Percentiles rank a stretch among this genome's conserved stretches.
phyloP scores from a whole-genome alignment of 306 rosid species.

The Quercus variabilis region DNA sequence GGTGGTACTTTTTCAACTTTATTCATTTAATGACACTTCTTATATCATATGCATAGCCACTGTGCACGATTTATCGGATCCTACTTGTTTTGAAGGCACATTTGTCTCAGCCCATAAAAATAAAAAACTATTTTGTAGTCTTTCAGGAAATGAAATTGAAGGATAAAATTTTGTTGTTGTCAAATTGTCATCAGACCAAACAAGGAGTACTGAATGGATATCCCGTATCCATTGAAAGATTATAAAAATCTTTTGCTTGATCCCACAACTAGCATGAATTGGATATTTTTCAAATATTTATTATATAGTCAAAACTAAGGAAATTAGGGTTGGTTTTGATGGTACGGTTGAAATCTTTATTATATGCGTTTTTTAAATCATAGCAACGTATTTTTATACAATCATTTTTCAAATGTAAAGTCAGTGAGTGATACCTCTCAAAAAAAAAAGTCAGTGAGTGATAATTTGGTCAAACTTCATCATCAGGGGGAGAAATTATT shows the following conservation, averaged over 20 bases:
- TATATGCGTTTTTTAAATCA: not conserved
- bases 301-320: constrained; percentile 3
- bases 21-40: not conserved
- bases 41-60: constrained; percentile 2
- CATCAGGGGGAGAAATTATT: not conserved
- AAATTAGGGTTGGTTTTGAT: constrained; percentile 24
- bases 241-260: constrained; percentile 1
- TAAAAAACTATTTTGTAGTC: too few relatives aligned
- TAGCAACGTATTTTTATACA: not conserved
- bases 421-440: not conserved
- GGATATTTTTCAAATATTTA: not conserved
- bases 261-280: not conserved
- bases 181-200: not conserved
- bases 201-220: constrained; percentile 15
- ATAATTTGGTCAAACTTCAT: constrained; percentile 18
- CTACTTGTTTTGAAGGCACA: too few relatives aligned
- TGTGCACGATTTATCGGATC: not conserved
- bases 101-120: too few relatives aligned
- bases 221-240: not conserved
- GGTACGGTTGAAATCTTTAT: constrained; percentile 9
- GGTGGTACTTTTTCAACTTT: constrained; percentile 11
- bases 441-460: not conserved
- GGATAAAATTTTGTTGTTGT: too few relatives aligned
- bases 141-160: too few relatives aligned
- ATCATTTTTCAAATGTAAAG: not conserved